A percentile compares a stretch with the other conserved stretches of the same genome.
These are phyloP conservation scores for Chaetomium sp. DNA, from an alignment of 2,329 filamentous ascomycete genomes.

Conservation along the genomic window DNA sequence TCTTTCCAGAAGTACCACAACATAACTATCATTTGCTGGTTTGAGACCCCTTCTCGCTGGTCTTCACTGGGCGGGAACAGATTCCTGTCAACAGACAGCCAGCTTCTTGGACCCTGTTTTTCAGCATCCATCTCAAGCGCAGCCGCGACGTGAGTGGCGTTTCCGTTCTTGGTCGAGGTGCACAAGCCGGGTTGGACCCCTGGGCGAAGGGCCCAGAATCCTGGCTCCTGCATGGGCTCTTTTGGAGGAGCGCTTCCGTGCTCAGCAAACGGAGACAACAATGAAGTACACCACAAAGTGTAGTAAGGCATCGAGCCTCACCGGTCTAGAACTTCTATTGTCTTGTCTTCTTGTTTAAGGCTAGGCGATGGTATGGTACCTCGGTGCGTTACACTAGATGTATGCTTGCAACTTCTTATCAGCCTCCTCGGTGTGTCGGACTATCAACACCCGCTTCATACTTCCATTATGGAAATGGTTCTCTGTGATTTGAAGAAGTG, in stretches of 20 bases:
- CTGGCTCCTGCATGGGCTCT: not conserved
- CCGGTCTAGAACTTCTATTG: no score
- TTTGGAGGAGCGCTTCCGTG: no score
- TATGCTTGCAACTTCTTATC: no score
- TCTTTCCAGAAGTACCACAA: no score
- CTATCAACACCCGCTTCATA: no score
- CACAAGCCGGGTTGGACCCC: slow-evolving; percentile 10
- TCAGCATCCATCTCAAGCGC: not conserved
- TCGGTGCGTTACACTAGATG: no score
- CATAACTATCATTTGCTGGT: not conserved
- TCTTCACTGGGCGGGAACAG: not conserved
- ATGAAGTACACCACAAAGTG: not conserved
- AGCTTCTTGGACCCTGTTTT: not conserved
- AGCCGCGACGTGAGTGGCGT: slow-evolving; percentile 7
- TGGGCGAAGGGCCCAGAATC: slow-evolving; percentile 7
- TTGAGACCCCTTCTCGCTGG: not conserved
- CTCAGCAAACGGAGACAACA: not conserved
- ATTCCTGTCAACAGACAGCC: not conserved
- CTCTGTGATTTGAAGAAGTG: no score
- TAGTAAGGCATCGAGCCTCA: not conserved
- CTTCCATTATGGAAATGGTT: no score
- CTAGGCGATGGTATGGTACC: no score
- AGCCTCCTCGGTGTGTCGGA: no score
- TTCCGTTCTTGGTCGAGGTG: slow-evolving; percentile 1
- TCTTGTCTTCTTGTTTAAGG: no score